Percentiles rank a stretch among this genome's conserved stretches.
Conservation (phyloP, 2,329 filamentous ascomycete genomes). For the Monosporascus sp. region DNA sequence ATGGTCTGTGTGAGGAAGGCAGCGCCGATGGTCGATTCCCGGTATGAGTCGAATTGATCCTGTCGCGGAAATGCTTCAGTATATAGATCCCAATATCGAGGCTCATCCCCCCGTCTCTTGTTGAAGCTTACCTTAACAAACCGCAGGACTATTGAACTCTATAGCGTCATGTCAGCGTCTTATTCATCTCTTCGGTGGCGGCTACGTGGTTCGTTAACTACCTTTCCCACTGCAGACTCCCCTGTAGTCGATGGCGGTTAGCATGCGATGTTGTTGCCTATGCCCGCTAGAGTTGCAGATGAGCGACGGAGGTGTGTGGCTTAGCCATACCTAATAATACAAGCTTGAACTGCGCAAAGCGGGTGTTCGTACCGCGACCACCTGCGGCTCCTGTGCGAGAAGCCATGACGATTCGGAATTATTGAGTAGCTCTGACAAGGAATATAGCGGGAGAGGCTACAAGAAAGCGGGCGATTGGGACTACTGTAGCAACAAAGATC, state of each 20-base stretch:
- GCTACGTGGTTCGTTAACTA: conserved; percentile 31
- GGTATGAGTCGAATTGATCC: conserved; percentile 98
- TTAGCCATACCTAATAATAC: conserved; percentile 77
- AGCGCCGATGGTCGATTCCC: conserved; percentile 96
- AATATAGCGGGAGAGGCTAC: no score
- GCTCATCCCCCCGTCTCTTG: background rate
- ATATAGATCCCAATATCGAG: background rate
- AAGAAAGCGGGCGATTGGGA: no score
- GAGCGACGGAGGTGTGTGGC: conserved; percentile 5
- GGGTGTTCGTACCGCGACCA: conserved; percentile 63
- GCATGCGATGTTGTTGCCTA: conserved; percentile 14
- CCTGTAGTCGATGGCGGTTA: conserved; percentile 51
- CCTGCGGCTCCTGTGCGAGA: conserved; percentile 65
- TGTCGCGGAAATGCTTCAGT: conserved; percentile 29
- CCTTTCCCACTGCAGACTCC: conserved; percentile 98
- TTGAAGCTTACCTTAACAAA: conserved; percentile 81
- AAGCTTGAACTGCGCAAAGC: conserved; percentile 98
- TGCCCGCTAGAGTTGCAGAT: background rate
- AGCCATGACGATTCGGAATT: conserved; percentile 59
- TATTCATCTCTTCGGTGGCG: conserved; percentile 11
- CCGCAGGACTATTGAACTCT: conserved; percentile 96
- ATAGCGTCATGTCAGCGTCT: conserved; percentile 21
- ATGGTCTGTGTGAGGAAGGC: conserved; percentile 99
- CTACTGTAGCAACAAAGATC: no score
- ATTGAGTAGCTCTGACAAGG: conserved; percentile 6